phyloP scores from a whole-genome alignment of 345 rosid species.

The Anastatica hierochuntica region DNA sequence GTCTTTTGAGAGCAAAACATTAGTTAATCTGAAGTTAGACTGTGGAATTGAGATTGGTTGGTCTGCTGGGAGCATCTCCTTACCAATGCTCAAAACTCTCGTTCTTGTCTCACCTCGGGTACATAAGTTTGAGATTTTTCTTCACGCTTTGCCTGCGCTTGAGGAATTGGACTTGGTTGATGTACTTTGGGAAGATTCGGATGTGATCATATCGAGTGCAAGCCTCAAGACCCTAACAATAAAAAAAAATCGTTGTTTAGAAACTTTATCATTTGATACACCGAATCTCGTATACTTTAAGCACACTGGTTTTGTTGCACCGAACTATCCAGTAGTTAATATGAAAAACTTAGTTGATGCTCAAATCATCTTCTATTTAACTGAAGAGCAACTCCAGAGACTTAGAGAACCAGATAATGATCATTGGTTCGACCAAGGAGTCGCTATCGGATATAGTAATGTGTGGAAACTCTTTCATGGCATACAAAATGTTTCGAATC shows the following conservation, averaged over 20 bases:
- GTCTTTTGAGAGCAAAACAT: background rate
- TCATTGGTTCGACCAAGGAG: background rate
- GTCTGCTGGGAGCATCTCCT: background rate
- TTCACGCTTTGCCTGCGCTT: background rate
- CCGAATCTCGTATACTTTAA: background rate
- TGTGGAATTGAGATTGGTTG: background rate
- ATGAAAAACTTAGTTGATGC: background rate
- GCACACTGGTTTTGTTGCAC: background rate
- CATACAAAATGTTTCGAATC: background rate
- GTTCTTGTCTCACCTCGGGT: background rate
- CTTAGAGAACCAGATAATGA: background rate
- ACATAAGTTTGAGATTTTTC: background rate
- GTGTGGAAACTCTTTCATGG: background rate
- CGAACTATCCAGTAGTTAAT: background rate
- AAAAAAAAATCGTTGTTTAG: accelerated
- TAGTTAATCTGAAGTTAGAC: background rate
- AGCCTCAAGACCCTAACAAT: slow-evolving; percentile 8
- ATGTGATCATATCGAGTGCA: background rate
- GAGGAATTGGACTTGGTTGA: background rate
- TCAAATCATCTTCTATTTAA: background rate
- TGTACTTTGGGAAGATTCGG: background rate
- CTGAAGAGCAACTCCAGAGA: background rate
- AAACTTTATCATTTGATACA: background rate
- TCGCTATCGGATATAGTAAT: background rate
- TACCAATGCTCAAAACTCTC: background rate